phyloP scores from a whole-genome alignment of 2,329 filamentous ascomycete genomes.

The Cercospora zeina region DNA sequence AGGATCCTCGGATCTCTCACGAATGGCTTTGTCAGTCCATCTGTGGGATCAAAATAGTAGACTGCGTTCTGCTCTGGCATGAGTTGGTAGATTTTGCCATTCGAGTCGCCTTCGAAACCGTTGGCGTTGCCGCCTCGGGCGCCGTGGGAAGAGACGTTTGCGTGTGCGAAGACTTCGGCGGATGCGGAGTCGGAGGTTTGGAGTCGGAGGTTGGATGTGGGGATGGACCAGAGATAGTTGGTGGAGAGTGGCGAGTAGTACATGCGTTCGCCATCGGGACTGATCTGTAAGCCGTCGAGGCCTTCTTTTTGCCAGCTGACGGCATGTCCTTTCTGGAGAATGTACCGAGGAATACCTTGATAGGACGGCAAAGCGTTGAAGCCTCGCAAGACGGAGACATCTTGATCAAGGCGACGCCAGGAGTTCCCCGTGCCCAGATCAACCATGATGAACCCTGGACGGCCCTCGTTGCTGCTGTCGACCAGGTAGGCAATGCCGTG shows the following conservation, averaged over 20 bases:
- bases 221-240: constrained; percentile 41
- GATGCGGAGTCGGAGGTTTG: constrained; percentile 37
- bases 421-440: constrained; percentile 47
- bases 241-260: constrained; percentile 49
- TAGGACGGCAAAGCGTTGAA: constrained; percentile 38
- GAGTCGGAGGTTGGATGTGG: constrained; percentile 39
- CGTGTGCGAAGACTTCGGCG: constrained; percentile 46
- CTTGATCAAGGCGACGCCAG: constrained; percentile 45
- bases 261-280: constrained; percentile 42
- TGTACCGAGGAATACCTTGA: constrained; percentile 39
- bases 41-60: constrained; percentile 47
- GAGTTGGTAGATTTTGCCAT: constrained; percentile 50
- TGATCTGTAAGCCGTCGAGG: constrained; percentile 44
- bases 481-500: constrained; percentile 50
- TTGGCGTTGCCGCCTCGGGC: constrained; percentile 50
- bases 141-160: constrained; percentile 51
- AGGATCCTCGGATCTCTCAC: constrained; percentile 48
- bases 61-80: constrained; percentile 52
- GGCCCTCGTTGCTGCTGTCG: constrained; percentile 50
- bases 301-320: constrained; percentile 39
- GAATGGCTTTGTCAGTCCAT: constrained; percentile 43
- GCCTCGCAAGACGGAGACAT: constrained; percentile 38
- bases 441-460: constrained; percentile 51
- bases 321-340: constrained; percentile 32
- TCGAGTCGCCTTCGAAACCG: constrained; percentile 48